Percentiles rank a stretch among this genome's conserved stretches.
Conservation (phyloP, 192 early-diverging fungal genomes). For the Backusella parvicylindrica region DNA sequence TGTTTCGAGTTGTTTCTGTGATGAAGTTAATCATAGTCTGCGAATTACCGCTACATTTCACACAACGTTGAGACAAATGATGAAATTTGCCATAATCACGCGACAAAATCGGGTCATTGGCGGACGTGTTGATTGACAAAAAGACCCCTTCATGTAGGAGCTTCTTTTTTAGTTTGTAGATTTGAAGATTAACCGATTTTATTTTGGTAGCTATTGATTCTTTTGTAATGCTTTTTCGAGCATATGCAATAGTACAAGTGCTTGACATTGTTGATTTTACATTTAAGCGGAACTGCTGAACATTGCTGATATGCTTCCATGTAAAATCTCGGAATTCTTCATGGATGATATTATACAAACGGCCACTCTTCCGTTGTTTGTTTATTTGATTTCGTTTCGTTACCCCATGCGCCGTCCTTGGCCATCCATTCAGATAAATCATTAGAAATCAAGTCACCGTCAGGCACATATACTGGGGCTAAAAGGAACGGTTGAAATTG, state of each 20-base stretch:
- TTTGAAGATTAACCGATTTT: not conserved
- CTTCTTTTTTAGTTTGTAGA: not conserved
- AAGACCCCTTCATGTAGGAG: not conserved
- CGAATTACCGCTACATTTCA: slow-evolving; percentile 1
- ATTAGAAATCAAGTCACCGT: not conserved
- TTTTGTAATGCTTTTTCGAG: not conserved
- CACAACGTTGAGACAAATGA: not conserved
- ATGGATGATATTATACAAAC: not conserved
- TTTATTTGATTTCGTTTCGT: no score
- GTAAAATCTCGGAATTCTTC: not conserved
- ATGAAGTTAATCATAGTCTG: not conserved
- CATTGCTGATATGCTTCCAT: not conserved
- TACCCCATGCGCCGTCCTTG: not conserved
- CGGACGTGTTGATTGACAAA: not conserved
- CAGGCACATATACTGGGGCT: not conserved
- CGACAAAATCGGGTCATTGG: slow-evolving; percentile 1
- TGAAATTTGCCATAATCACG: not conserved
- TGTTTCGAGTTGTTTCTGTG: not conserved
- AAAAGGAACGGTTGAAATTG: no score
- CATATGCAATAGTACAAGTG: not conserved
- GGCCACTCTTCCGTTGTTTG: not conserved
- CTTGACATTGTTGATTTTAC: not conserved
- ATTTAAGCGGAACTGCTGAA: slow-evolving; percentile 4
- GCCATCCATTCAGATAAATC: not conserved
- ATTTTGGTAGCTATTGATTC: not conserved